Conservation (phyloP, 495 filamentous ascomycete species). For the Sabuloglossum arenarium region DNA sequence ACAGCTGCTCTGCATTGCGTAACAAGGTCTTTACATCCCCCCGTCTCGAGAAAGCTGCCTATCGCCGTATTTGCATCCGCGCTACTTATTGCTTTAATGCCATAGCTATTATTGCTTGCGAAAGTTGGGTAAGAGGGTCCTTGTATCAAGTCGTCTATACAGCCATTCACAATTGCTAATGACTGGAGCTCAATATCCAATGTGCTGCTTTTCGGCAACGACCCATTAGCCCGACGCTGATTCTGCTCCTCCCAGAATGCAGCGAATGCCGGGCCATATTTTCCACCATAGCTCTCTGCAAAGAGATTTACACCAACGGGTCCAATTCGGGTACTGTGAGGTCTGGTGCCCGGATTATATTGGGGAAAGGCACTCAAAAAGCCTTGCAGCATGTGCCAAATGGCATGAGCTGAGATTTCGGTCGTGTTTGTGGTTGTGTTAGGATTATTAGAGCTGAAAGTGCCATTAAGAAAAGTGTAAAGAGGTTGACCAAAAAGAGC, state of each 20-base stretch:
- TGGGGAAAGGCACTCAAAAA: conserved; percentile 45
- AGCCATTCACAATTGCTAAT: conserved; percentile 25
- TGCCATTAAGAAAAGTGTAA: conserved; percentile 36
- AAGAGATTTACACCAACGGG: conserved; percentile 23
- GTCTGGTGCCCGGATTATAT: conserved; percentile 31
- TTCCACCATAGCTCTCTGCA: conserved; percentile 26
- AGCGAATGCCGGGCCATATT: conserved; percentile 26
- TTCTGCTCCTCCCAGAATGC: conserved; percentile 24
- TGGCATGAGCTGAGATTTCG: conserved; percentile 35
- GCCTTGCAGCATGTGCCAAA: conserved; percentile 52
- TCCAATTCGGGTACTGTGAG: conserved; percentile 19
- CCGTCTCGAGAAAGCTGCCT: conserved; percentile 22
- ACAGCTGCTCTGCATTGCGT: conserved; percentile 25
- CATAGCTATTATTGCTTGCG: conserved; percentile 25
- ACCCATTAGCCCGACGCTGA: conserved; percentile 14
- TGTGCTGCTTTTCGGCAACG: conserved; percentile 16
- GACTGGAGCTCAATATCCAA: conserved; percentile 20
- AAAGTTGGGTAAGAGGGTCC: conserved; percentile 18
- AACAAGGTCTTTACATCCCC: conserved; percentile 32
- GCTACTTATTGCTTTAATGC: conserved; percentile 17
- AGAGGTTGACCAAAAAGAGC: conserved; percentile 15
- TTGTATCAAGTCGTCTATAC: conserved; percentile 20
- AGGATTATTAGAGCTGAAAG: conserved; percentile 32
- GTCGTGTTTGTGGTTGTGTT: conserved; percentile 43
- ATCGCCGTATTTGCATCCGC: conserved; percentile 16